Evolutionary conservation across 495 filamentous ascomycete genomes (phyloP).

Genomic region (Penicillium pulvis): DNA sequence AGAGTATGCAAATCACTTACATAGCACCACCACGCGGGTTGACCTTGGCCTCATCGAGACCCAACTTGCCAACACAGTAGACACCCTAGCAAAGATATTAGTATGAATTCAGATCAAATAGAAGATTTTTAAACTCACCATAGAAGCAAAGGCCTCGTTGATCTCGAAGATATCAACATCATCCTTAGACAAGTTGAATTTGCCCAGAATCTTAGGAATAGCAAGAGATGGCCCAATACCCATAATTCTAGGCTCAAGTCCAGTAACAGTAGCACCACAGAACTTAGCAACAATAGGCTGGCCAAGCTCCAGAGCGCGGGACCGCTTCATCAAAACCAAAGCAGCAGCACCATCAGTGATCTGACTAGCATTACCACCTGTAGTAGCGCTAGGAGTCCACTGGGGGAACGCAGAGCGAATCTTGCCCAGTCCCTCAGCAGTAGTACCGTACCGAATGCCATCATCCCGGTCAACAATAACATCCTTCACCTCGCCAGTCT

Average conservation of each 20-base stretch:
- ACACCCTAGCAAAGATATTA: conserved; percentile 53
- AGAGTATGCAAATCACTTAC: conserved; percentile 26
- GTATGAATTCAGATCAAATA: not conserved
- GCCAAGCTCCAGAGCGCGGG: conserved; percentile 75
- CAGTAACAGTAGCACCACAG: conserved; percentile 83
- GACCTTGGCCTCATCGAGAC: conserved; percentile 79
- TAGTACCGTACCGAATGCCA: conserved; percentile 88
- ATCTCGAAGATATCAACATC: conserved; percentile 91
- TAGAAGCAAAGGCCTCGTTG: conserved; percentile 95
- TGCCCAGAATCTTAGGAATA: conserved; percentile 87
- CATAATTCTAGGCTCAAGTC: conserved; percentile 91
- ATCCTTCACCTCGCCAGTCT: conserved; percentile 74
- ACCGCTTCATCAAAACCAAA: conserved; percentile 90
- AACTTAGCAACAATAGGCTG: conserved; percentile 93
- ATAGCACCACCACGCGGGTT: conserved; percentile 85
- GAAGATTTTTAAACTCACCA: conserved; percentile 54
- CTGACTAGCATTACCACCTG: conserved; percentile 90
- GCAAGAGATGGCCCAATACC: conserved; percentile 91
- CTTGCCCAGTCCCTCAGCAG: conserved; percentile 75
- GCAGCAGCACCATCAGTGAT: conserved; percentile 94
- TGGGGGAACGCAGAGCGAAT: conserved; percentile 87
- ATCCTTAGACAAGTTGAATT: conserved; percentile 72
- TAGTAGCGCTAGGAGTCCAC: conserved; percentile 81
- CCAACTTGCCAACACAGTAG: conserved; percentile 79
- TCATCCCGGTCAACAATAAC: conserved; percentile 84